Base-by-base conservation (phyloP, 768 basidiomycete genomes). In the Pluteus cervinus region DNA sequence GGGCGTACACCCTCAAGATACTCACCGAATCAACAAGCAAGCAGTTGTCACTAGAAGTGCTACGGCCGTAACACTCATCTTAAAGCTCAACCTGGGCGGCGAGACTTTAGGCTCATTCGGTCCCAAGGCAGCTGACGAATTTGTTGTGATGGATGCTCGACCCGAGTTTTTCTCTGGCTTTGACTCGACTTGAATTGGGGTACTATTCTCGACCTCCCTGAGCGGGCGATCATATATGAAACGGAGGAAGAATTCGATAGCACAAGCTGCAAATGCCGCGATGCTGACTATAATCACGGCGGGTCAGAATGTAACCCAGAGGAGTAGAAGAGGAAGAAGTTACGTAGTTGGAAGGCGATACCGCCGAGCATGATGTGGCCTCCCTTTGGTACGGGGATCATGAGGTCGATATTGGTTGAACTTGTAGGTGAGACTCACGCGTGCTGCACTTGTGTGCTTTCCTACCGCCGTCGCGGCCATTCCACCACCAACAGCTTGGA, bases 401-500 rank as follows among this genome's bases (percentile, higher is more conserved):
- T 21, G n/a, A 29, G 20, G 7, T 22, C 18, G 29, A 22, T 26
- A 7, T 10, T 4, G 11, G 22, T 12, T 24, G n/a, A n/a, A n/a
- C n/a, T n/a, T n/a, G n/a, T n/a, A 16, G 32, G 31, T 7, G n/a
- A 7, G 17, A 16, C 34, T 49, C 24, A 68, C 20, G 2, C 69
- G 69, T 24, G 44, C 48, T 45, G 67, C 55, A 15, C 40, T 33
- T 31, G 43, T 29, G 40, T 50, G 43, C 20, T 32, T 24, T 42
- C 42, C 7, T 48, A 36, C 54, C 5, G 58, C 67, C 1, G 54
- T 51, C 4, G 71, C 63, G 0, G 79, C 79, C 15, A 66, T 48
- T 0, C 70, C 81, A 17, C 81, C 81, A 25, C 82, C 82, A 12
- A 69, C 55, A 20, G 72, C 81, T 57, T 86, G 82, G 2, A 82